These are phyloP conservation scores for Arthrobotrys sphaeroides DNA, from an alignment of 2,329 filamentous ascomycete species.

Conservation along the genomic window DNA sequence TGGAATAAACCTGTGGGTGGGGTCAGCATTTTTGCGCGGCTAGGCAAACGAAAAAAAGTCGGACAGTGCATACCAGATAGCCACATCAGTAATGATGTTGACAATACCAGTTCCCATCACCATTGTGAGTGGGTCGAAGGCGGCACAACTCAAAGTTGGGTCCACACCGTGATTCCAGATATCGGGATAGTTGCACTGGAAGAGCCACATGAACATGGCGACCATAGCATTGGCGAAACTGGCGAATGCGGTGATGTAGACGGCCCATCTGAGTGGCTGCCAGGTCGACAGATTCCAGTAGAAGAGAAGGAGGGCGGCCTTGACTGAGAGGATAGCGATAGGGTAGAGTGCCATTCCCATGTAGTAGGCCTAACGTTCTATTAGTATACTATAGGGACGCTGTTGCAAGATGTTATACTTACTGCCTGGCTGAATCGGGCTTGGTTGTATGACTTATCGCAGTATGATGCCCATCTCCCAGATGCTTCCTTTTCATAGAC, in stretches of 20 bases:
- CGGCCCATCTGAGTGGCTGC: conserved; percentile 48
- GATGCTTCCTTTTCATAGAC: conserved; percentile 44
- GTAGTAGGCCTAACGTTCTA: conserved; percentile 32
- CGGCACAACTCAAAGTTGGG: conserved; percentile 37
- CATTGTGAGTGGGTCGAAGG: conserved; percentile 21
- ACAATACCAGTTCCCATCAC: conserved; percentile 42
- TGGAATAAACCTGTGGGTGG: conserved; percentile 44
- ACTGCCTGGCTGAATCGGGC: conserved; percentile 27
- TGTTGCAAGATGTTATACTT: conserved; percentile 15
- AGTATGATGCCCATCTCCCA: conserved; percentile 33
- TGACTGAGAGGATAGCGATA: conserved; percentile 46
- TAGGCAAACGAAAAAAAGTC: conserved; percentile 14
- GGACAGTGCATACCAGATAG: conserved; percentile 44
- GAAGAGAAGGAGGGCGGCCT: conserved; percentile 47
- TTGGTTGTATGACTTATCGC: conserved; percentile 46
- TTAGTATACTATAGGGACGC: not conserved
- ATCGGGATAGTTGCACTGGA: conserved; percentile 50
- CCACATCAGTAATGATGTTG: conserved; percentile 53
- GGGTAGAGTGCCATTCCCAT: conserved; percentile 52
- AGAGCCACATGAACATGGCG: conserved; percentile 52
- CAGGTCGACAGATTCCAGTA: conserved; percentile 50
- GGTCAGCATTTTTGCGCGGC: conserved; percentile 39
- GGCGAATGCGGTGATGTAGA: conserved; percentile 39
- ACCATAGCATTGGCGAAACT: conserved; percentile 48
- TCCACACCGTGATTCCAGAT: conserved; percentile 50